Evolutionary conservation across 805 yeast species (phyloP).

Genomic region (Suhomyces pyralidae): DNA sequence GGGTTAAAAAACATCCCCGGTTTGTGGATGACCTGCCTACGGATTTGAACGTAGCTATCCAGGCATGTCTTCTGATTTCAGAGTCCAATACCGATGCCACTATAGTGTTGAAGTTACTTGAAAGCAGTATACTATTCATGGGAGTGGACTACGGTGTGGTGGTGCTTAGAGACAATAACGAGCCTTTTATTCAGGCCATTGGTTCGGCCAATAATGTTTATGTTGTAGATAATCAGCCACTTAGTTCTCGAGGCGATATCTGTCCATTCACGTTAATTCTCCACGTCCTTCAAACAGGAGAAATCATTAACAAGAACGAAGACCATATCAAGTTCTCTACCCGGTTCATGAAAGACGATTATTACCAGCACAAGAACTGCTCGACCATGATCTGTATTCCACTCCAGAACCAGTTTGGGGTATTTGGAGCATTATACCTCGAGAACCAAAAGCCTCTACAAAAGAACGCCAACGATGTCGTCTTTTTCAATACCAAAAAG

Average conservation of each 20-base stretch:
- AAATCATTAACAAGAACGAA: slow-evolving; percentile 32
- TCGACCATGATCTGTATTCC: slow-evolving; percentile 45
- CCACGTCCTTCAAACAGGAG: slow-evolving; percentile 37
- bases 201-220: slow-evolving; percentile 25
- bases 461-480: slow-evolving; percentile 6
- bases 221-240: slow-evolving; percentile 29
- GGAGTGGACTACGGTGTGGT: slow-evolving; percentile 35
- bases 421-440: slow-evolving; percentile 46
- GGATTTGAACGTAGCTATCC: slow-evolving; percentile 28
- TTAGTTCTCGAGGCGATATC: slow-evolving; percentile 38
- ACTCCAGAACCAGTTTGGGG: slow-evolving; percentile 38
- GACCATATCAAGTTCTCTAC: slow-evolving; percentile 32
- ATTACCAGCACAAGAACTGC: slow-evolving; percentile 33
- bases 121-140: slow-evolving; percentile 35
- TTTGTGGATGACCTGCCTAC: neutral
- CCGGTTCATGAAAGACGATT: slow-evolving; percentile 38
- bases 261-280: slow-evolving; percentile 42
- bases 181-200: slow-evolving; percentile 26
- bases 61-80: slow-evolving; percentile 48
- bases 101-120: slow-evolving; percentile 37
- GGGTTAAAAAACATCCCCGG: neutral
- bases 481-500: slow-evolving; percentile 30
- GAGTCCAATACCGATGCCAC: slow-evolving; percentile 40
- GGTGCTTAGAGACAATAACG: slow-evolving; percentile 17
- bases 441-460: slow-evolving; percentile 21